These are phyloP conservation scores for Diaporthe vaccinii DNA, from an alignment of 2,329 filamentous ascomycete genomes.

Conservation along the genomic window DNA sequence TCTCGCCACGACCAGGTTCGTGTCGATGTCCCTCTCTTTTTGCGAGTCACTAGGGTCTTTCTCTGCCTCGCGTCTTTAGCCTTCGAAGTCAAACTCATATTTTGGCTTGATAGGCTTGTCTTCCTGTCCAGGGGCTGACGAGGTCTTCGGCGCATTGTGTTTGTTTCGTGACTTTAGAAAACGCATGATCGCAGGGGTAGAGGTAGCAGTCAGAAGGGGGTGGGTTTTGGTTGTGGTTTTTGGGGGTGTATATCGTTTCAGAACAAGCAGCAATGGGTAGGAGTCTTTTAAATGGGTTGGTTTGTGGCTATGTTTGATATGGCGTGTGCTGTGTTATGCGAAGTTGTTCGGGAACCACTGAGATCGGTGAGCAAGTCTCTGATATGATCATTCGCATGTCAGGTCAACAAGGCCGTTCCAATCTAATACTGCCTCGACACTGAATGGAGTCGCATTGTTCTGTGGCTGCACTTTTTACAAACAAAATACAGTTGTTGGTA, in stretches of 20 bases:
- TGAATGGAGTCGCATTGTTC: background rate
- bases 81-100: background rate
- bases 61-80: background rate
- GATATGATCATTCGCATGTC: background rate
- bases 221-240: background rate
- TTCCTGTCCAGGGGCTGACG: fast-evolving
- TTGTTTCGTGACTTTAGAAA: background rate
- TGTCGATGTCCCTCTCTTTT: fast-evolving
- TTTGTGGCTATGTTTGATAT: too few relatives aligned
- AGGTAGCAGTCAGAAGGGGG: background rate
- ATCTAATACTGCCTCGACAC: background rate
- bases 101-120: background rate
- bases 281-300: background rate
- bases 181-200: background rate
- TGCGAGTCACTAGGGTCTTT: fast-evolving
- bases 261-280: fast-evolving
- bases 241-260: fast-evolving
- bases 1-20: background rate
- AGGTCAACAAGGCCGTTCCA: too few relatives aligned
- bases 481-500: background rate
- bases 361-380: background rate
- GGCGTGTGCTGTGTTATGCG: background rate
- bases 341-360: background rate
- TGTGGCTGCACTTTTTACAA: background rate
- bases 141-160: fast-evolving